These are phyloP conservation scores for Dioszegia hungarica DNA, from an alignment of 768 basidiomycete genomes.

Conservation along the genomic window DNA sequence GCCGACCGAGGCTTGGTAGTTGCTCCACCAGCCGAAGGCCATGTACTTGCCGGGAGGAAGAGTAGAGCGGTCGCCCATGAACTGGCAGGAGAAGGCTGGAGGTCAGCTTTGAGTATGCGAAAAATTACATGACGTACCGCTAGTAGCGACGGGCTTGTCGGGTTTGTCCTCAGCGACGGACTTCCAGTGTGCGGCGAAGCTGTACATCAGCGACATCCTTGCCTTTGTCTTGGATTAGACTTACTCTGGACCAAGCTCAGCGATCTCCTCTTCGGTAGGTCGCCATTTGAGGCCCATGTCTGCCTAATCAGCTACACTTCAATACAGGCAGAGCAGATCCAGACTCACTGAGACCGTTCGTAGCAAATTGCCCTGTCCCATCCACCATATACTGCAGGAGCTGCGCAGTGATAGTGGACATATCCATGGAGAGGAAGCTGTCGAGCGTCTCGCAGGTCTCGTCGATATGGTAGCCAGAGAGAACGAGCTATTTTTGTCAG, in stretches of 20 bases:
- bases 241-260: conserved; percentile 9
- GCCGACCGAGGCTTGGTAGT: conserved; percentile 13
- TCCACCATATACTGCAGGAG: conserved; percentile 4
- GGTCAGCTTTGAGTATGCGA: neutral
- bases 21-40: conserved; percentile 10
- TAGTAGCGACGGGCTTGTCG: conserved; percentile 15
- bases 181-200: conserved; percentile 12
- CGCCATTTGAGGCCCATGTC: conserved; percentile 18
- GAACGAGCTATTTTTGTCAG: conserved; percentile 10
- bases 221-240: no score
- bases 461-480: conserved; percentile 10
- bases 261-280: conserved; percentile 14
- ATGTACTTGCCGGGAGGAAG: conserved; percentile 10
- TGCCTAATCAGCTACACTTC: neutral
- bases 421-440: neutral
- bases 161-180: conserved; percentile 1
- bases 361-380: conserved; percentile 11
- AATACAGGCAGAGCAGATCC: neutral
- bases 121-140: neutral
- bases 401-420: conserved; percentile 1
- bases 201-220: neutral
- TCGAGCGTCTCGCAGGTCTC: conserved; percentile 13
- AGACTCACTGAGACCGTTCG: conserved; percentile 13
- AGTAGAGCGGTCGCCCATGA: conserved; percentile 7
- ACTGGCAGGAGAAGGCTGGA: conserved; percentile 14